Percentiles rank a stretch among this genome's conserved stretches.
Conservation (phyloP, 2,329 filamentous ascomycete genomes). For the Pseudogymnoascus sp. region DNA sequence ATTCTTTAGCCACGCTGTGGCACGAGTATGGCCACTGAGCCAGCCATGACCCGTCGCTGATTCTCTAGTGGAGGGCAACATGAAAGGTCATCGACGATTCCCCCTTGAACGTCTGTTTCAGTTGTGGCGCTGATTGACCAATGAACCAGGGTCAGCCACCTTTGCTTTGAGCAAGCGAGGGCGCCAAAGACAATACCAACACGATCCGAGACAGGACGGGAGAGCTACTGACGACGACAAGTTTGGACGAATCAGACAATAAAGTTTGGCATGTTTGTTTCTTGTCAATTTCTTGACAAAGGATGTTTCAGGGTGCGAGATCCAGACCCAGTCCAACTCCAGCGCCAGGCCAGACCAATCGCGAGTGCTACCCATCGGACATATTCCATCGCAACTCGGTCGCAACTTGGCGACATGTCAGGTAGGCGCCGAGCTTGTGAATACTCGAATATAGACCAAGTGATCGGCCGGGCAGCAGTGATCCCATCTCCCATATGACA, state of each 20-base stretch:
- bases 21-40: neutral
- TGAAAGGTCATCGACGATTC: neutral
- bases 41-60: neutral
- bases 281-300: slow-evolving; percentile 1
- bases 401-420: neutral
- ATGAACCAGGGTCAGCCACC: slow-evolving; percentile 1
- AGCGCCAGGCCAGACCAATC: neutral
- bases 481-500: neutral
- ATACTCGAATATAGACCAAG: neutral
- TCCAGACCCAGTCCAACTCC: neutral
- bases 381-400: neutral
- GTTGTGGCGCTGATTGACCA: neutral
- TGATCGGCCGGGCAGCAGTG: neutral
- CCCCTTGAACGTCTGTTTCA: neutral
- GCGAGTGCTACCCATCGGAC: neutral
- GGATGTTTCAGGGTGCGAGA: neutral
- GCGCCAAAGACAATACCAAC: neutral
- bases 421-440: neutral
- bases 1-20: neutral
- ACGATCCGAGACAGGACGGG: neutral
- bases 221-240: neutral
- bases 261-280: neutral
- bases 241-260: neutral
- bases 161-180: neutral
- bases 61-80: neutral